Percentiles rank a stretch among this genome's conserved stretches.
These are phyloP conservation scores for Hypoxylon intermedium DNA, from an alignment of 495 filamentous ascomycete species.

Conservation along the genomic window DNA sequence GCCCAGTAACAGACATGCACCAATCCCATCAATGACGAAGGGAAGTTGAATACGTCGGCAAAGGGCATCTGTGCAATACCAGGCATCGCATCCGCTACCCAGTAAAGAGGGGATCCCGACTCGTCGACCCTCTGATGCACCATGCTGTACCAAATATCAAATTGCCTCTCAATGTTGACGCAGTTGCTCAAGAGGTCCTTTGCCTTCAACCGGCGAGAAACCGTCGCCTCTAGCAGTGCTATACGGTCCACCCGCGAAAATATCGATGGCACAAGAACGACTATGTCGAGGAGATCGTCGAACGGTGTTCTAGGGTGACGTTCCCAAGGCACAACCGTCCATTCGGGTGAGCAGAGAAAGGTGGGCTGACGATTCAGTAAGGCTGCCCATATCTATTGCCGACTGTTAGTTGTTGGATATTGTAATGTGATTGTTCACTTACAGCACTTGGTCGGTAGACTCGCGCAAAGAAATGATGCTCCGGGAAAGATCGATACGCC, in stretches of 20 bases:
- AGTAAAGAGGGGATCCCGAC: slow-evolving; percentile 35
- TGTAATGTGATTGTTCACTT: slow-evolving; percentile 13
- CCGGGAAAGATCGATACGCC: slow-evolving; percentile 50
- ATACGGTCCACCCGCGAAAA: slow-evolving; percentile 47
- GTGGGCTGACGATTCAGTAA: slow-evolving; percentile 53
- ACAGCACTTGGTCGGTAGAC: slow-evolving; percentile 55
- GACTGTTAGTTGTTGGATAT: slow-evolving; percentile 19
- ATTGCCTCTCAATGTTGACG: slow-evolving; percentile 47
- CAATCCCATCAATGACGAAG: slow-evolving; percentile 41
- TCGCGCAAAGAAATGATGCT: slow-evolving; percentile 58
- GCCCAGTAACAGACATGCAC: slow-evolving; percentile 53
- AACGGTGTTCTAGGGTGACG: slow-evolving; percentile 51
- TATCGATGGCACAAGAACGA: slow-evolving; percentile 48
- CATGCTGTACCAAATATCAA: slow-evolving; percentile 49
- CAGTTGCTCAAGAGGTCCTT: slow-evolving; percentile 52
- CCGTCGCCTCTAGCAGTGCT: slow-evolving; percentile 35
- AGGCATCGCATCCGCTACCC: slow-evolving; percentile 19
- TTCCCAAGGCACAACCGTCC: slow-evolving; percentile 54
- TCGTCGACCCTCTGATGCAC: slow-evolving; percentile 32
- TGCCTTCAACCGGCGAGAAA: slow-evolving; percentile 46
- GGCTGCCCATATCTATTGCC: slow-evolving; percentile 49
- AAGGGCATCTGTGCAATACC: slow-evolving; percentile 43
- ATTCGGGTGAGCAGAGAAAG: slow-evolving; percentile 52
- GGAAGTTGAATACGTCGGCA: slow-evolving; percentile 46
- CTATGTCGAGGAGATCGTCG: slow-evolving; percentile 53